Conservation (phyloP, 768 basidiomycete species). For the Tulasnella sp. region DNA sequence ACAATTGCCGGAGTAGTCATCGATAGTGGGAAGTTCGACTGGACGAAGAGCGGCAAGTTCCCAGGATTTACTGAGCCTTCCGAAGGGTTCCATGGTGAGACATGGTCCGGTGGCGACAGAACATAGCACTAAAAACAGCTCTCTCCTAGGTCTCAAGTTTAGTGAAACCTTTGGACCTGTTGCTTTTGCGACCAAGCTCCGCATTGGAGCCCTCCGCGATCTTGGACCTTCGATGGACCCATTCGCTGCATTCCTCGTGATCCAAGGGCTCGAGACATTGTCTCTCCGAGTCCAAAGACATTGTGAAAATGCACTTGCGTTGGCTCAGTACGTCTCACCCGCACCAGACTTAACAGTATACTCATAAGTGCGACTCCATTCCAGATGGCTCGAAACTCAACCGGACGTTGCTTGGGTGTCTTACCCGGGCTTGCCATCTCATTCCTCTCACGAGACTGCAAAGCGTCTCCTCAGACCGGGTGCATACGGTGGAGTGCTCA, state of each 20-base stretch:
- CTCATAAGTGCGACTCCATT: background rate
- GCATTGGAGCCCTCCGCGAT: conserved; percentile 47
- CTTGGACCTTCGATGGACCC: conserved; percentile 60
- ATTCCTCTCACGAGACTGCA: conserved; percentile 26
- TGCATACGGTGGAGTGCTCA: conserved; percentile 26
- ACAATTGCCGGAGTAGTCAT: conserved; percentile 70
- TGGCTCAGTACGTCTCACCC: conserved; percentile 38
- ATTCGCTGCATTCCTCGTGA: conserved; percentile 62
- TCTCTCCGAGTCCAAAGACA: conserved; percentile 64
- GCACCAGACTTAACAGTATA: background rate
- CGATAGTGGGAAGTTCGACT: conserved; percentile 74
- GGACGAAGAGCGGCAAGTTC: conserved; percentile 59
- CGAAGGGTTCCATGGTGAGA: conserved; percentile 54
- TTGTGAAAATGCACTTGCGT: conserved; percentile 56
- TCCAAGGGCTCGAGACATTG: conserved; percentile 73
- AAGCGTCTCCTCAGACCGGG: conserved; percentile 12
- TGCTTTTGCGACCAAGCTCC: conserved; percentile 56
- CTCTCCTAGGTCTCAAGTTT: conserved; percentile 41
- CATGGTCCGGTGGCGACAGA: background rate
- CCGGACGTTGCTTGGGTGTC: conserved; percentile 66
- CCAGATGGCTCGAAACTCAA: conserved; percentile 52
- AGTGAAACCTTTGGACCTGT: conserved; percentile 55
- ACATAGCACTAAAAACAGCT: background rate
- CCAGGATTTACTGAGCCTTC: conserved; percentile 65
- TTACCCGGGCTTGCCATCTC: conserved; percentile 27